Percentiles rank a stretch among this genome's conserved stretches.
These are phyloP conservation scores for Coemansia sp. DNA, from an alignment of 192 early-diverging fungal species.

Conservation along the genomic window DNA sequence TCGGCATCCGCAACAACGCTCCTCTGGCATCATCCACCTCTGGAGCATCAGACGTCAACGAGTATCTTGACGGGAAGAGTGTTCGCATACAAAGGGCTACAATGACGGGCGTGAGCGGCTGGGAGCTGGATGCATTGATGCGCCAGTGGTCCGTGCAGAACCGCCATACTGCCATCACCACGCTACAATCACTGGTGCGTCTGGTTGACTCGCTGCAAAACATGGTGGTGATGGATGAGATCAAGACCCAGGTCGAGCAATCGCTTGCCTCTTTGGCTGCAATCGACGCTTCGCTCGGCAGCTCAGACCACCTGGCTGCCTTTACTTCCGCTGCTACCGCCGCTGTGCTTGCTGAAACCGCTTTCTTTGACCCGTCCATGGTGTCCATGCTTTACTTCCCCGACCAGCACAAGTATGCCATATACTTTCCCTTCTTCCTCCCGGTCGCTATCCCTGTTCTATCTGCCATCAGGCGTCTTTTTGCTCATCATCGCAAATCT, in stretches of 20 bases:
- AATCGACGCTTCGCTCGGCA: constrained; percentile 31
- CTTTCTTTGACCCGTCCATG: constrained; percentile 99
- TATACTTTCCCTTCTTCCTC: constrained; percentile 95
- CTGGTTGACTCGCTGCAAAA: constrained; percentile 79
- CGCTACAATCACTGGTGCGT: constrained; percentile 76
- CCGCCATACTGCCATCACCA: constrained; percentile 68
- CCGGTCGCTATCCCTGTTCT: constrained; percentile 78
- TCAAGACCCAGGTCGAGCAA: constrained; percentile 64
- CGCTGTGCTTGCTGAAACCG: constrained; percentile 70
- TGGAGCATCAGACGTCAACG: too few species aligned
- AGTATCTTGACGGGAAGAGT: not conserved
- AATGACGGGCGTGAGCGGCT: constrained; percentile 69
- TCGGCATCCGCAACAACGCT: constrained; percentile 69
- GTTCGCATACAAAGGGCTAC: constrained; percentile 51
- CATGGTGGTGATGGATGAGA: constrained; percentile 92
- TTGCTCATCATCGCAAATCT: not conserved
- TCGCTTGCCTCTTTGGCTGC: constrained; percentile 43
- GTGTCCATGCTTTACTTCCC: constrained; percentile 98
- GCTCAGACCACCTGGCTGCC: constrained; percentile 50
- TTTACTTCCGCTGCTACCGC: constrained; percentile 64
- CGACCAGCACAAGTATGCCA: constrained; percentile 95
- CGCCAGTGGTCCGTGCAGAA: constrained; percentile 72
- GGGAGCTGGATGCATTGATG: constrained; percentile 79
- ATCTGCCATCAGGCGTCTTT: constrained; percentile 48
- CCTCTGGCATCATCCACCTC: constrained; percentile 5